Base-by-base conservation (phyloP, 495 filamentous ascomycete genomes). In the Immersiella caudata region DNA sequence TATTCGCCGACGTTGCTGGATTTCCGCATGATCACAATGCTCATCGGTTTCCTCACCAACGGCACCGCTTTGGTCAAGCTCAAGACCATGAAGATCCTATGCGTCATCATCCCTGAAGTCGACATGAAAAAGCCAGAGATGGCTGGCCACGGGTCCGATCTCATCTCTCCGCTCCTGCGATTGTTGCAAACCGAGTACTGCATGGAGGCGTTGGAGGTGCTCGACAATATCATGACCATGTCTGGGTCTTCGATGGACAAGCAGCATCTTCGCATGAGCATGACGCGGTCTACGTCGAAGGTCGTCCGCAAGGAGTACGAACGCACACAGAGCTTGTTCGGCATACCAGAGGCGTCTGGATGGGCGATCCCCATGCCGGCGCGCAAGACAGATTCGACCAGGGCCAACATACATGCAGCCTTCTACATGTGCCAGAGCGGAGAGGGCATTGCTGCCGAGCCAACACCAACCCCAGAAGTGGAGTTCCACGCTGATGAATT, bases 301-400 rank as follows among this genome's bases (percentile, higher is more conserved):
- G 89, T 90, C 0, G 89, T 94, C 57, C 88, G 91, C 50, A 97
- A 97, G 73, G 93, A 97, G 75, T 98, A 97, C 73, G 95, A 97
- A 71, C 89, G 90, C 33, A 96, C 93, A 6, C 89, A 96, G 73
- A 97, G 93, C 74, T 81, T 99, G 22, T 99, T 97, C 75, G 95
- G 95, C 57, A 97, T 99, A 66, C 95, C 95, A 1, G 94, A 97
- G 74, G 91, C 93, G 26, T 94, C 91, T 2, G 95, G 95, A 7
- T 99, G 95, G 95, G 93, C 96, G 0, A 91, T 99, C 36, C 95
- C 96, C 1, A 90, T 94, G 78, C 95, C 95, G 21, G 94, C 94
- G 2, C 89, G 89, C 57, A 92, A 97, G 77, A 93, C 94, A 2
- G 87, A 87, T 57, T 87, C 86, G 50, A 97, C 94, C 12, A 85